Conservation (phyloP, 2,329 filamentous ascomycete species). For the Fusarium longipes region DNA sequence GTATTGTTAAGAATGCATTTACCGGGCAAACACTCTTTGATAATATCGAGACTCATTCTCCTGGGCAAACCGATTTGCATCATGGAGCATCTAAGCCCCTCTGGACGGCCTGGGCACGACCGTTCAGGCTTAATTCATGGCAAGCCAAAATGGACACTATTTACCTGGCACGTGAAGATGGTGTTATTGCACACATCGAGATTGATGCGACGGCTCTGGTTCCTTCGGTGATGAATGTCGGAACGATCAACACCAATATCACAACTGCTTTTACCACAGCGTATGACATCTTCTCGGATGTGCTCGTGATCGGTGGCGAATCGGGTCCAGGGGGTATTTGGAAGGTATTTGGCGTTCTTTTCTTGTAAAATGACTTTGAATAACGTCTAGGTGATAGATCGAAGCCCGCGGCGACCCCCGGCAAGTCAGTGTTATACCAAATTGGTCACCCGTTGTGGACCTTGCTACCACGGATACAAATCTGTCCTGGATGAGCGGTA, state of each 20-base stretch:
- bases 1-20: constrained; percentile 66
- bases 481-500: constrained; percentile 39
- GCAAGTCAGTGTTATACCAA: constrained; percentile 64
- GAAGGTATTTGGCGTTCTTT: constrained; percentile 62
- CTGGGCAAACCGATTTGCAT: constrained; percentile 57
- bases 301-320: constrained; percentile 83
- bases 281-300: constrained; percentile 75
- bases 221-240: constrained; percentile 67
- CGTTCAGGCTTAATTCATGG: constrained; percentile 73
- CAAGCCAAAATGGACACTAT: constrained; percentile 78
- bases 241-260: constrained; percentile 76
- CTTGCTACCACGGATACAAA: constrained; percentile 60
- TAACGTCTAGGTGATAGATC: constrained; percentile 53
- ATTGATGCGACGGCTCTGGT: constrained; percentile 69
- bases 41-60: constrained; percentile 55
- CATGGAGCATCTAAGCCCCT: constrained; percentile 64
- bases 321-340: constrained; percentile 82
- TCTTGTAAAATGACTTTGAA: background rate
- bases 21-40: constrained; percentile 62
- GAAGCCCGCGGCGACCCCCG: constrained; percentile 64
- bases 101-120: constrained; percentile 88
- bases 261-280: constrained; percentile 84
- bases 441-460: constrained; percentile 71
- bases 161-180: constrained; percentile 90
- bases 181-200: constrained; percentile 78